A percentile compares a stretch with the other conserved stretches of the same genome.
Evolutionary conservation across 257 asterid genomes (phyloP).

Genomic region (Vinca minor): DNA sequence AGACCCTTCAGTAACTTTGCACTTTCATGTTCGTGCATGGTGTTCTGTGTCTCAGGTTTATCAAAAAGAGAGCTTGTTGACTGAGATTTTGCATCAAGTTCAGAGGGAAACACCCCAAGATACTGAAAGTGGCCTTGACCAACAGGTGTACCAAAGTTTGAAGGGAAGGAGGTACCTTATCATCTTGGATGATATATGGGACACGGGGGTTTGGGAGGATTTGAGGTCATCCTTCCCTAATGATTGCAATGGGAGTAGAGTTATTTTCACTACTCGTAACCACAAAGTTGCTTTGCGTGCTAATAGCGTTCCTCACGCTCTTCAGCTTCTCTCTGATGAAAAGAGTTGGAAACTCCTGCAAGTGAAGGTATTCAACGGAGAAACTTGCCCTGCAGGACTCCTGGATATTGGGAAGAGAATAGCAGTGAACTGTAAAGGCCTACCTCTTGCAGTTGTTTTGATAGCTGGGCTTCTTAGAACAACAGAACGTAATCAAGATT

Average conservation of each 20-base stretch:
- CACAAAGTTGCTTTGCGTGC: not conserved
- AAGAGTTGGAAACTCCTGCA: not conserved
- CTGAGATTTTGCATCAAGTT: not conserved
- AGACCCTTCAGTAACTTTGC: not conserved
- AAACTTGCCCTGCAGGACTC: not conserved
- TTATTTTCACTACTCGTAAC: constrained; percentile 12
- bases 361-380: not conserved
- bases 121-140: no score
- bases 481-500: not conserved
- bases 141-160: not conserved
- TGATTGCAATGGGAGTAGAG: constrained; percentile 6
- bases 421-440: not conserved
- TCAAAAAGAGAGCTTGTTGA: not conserved
- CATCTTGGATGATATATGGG: constrained; percentile 21
- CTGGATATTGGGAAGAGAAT: not conserved
- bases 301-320: not conserved
- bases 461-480: not conserved
- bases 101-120: not conserved
- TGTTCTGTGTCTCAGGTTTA: not conserved
- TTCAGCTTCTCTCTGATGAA: not conserved
- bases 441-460: constrained; percentile 1
- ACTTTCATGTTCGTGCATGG: constrained; percentile 4
- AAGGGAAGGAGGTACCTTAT: constrained; percentile 6
- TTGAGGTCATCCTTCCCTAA: not conserved
- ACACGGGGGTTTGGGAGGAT: not conserved